Base-by-base conservation (phyloP, 2,329 filamentous ascomycete species). In the Pseudogymnoascus sp. region DNA sequence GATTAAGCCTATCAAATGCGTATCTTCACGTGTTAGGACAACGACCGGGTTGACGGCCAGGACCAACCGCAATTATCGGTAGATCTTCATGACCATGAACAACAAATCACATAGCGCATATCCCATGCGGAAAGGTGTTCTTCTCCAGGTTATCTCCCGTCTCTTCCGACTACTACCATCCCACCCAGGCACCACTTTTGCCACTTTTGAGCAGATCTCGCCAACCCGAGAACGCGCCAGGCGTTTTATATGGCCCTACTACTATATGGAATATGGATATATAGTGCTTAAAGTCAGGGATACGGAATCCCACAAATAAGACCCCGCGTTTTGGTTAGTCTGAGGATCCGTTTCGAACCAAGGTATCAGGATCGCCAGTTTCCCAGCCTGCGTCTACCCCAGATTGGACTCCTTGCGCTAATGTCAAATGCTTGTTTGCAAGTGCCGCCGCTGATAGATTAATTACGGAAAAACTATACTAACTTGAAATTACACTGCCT, bases 221-320 rank as follows among this genome's bases (percentile, higher is more conserved):
- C 50, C 50, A 56, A 56, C 15, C 23, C n/a, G 10, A n/a, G 29
- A 19, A 19, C 29, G 26, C 13, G 29, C 10, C 10, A 19, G 50
- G 26, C 15, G 29, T 56, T 33, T 33, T 19, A 56, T 33, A 56
- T 56, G 29, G 50, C 29, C 29, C 13, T 33, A 7, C n/a, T 56
- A 56, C 17, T 33, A 29, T 50, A 29, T 17, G 4, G 29, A 56
- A 26, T 19, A 56, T 33, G 50, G 50, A 33, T 56, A 56, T 56
- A 56, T 33, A 11, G 17, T 19, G 50, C 26, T 33, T 56, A 33
- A 33, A 19, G n/a, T 56, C 26, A 33, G 26, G 50, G 29, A 33
- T 56, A 56, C 50, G n/a, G 50, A 56, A 56, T 56, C 50, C 50
- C 50, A 56, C 50, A 56, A 56, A 56, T 56, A 31, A 33, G 29